These are phyloP conservation scores for Ceriops zippeliana DNA, from an alignment of 345 rosid genomes.

Conservation along the genomic window DNA sequence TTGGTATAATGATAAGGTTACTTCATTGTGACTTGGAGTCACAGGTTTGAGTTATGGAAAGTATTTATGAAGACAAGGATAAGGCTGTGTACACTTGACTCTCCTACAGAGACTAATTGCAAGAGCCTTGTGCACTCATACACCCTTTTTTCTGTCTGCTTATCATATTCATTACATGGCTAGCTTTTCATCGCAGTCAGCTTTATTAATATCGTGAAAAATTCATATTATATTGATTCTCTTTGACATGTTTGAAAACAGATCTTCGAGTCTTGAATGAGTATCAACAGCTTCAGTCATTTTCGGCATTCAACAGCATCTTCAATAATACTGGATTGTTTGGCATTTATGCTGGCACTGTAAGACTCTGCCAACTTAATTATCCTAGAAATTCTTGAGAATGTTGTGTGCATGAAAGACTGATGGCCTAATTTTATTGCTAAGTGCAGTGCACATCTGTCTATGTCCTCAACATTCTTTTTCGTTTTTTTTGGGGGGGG, in stretches of 20 bases:
- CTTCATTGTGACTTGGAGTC: no score
- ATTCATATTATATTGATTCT: not conserved
- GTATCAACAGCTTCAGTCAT: conserved; percentile 65
- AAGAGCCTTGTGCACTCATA: no score
- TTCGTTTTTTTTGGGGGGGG: no score
- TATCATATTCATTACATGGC: not conserved
- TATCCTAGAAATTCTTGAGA: not conserved
- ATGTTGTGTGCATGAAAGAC: not conserved
- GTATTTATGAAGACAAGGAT: no score
- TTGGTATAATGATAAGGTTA: no score
- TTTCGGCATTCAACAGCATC: conserved; percentile 81
- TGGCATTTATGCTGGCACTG: conserved; percentile 76
- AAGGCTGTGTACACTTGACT: no score
- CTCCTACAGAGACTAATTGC: no score
- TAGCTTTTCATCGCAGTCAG: not conserved
- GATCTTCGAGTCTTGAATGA: conserved; percentile 73
- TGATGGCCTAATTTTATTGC: not conserved
- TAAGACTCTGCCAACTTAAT: conserved; percentile 31
- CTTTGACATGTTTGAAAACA: conserved; percentile 31
- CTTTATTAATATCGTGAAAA: not conserved
- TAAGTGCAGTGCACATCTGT: not conserved
- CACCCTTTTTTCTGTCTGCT: not conserved
- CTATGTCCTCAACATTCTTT: not conserved
- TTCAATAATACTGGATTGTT: conserved; percentile 72
- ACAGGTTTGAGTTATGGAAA: no score